Evolutionary conservation across 2,329 filamentous ascomycete species (phyloP), one percentile per base, ranked within the genome.

Genomic region (Pestalotiopsis sp.): DNA sequence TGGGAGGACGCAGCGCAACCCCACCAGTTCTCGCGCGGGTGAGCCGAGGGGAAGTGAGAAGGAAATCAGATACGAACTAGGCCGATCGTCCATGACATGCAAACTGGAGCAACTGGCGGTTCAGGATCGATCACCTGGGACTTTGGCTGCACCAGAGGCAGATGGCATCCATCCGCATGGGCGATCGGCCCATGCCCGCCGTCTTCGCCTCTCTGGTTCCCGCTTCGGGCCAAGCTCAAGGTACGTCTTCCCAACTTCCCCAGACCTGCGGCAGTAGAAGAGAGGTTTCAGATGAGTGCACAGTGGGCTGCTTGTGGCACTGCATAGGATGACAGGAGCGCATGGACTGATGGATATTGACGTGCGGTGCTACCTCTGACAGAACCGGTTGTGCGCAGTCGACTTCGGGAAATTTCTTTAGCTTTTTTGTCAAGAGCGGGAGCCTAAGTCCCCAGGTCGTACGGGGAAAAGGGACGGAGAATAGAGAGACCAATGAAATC

Each of bases 351-450:
- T 61, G 68, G 36, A 58, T 64, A 66, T 67, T 70, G 67, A 70
- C 60, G 73, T 67, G 68, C 69, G 67, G 74, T 76, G 70, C 69
- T 65, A 76, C 75, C 67, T 75, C 74, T 67, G 69, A 74, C 74
- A 70, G 71, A 66, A 69, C 70, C 78, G 78, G 78, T 72, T 78
- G 75, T 78, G 71, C 76, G 77, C 79, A 77, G 72, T 76, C 72
- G 77, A 78, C 75, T 77, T 77, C 77, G 79, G 79, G 76, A 76
- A 75, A 76, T 74, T 75, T 73, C 70, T 73, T 73, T 72, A 25
- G 20, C 36, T 67, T 74, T 73, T 73, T 73, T 73, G 74, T 74
- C 72, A 74, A 72, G 70, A 73, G 75, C 73, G 75, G 72, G 73
- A 75, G 71, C 72, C 71, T 72, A 73, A 71, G 70, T 66, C 67